Conservation (phyloP, 2,329 filamentous ascomycete species). For the Verticillium albo-atrum region DNA sequence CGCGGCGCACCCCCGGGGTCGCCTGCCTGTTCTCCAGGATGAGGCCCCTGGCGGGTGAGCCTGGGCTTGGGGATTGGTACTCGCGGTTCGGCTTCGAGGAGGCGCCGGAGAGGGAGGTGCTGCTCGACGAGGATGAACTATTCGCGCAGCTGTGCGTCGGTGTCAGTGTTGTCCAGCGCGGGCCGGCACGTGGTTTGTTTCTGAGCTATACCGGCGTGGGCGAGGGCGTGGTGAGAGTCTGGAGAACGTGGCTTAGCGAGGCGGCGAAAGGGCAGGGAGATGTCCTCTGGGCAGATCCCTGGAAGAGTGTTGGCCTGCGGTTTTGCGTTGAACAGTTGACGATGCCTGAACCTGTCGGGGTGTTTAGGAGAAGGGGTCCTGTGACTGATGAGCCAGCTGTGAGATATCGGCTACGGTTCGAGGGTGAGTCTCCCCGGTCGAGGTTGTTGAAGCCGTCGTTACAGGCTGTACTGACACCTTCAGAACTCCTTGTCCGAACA, state of each 20-base stretch:
- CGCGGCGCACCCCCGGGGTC: slow-evolving; percentile 63
- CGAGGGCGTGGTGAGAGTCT: slow-evolving; percentile 66
- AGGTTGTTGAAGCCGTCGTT: not conserved
- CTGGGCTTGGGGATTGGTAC: slow-evolving; percentile 55
- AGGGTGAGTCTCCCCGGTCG: slow-evolving; percentile 35
- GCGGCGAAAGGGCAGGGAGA: slow-evolving; percentile 41
- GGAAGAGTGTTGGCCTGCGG: slow-evolving; percentile 61
- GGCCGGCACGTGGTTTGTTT: slow-evolving; percentile 57
- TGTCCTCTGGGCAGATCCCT: slow-evolving; percentile 66
- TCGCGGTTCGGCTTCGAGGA: slow-evolving; percentile 62
- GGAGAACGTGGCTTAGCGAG: slow-evolving; percentile 64
- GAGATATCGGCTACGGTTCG: slow-evolving; percentile 65
- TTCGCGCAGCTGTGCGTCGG: slow-evolving; percentile 71
- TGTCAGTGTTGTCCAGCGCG: slow-evolving; percentile 64
- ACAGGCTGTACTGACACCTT: not conserved
- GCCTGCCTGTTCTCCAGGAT: slow-evolving; percentile 64
- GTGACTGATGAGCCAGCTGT: slow-evolving; percentile 62
- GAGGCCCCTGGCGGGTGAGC: slow-evolving; percentile 43
- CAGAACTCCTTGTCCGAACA: slow-evolving; percentile 65
- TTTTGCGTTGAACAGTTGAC: slow-evolving; percentile 48
- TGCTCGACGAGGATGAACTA: slow-evolving; percentile 63
- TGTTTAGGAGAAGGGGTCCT: slow-evolving; percentile 37
- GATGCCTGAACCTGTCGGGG: slow-evolving; percentile 21
- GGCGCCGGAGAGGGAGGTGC: slow-evolving; percentile 37
- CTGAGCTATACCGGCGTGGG: slow-evolving; percentile 61